A percentile compares a stretch with the other conserved stretches of the same genome.
These are phyloP conservation scores for Pichia phayaonensis DNA, from an alignment of 805 yeast genomes.

Conservation along the genomic window DNA sequence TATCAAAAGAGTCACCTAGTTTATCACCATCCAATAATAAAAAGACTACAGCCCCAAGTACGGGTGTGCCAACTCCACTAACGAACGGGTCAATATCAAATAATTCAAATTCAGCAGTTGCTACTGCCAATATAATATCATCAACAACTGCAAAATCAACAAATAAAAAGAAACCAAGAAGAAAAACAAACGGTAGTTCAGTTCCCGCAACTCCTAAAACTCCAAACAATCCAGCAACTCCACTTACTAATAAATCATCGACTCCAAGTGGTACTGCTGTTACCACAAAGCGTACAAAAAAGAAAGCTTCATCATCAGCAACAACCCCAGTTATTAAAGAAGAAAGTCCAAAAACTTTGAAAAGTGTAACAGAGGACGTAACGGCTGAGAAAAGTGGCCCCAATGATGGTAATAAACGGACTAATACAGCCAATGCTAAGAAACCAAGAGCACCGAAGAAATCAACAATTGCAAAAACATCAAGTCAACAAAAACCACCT, in stretches of 20 bases:
- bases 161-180: conserved; percentile 16
- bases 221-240: conserved; percentile 24
- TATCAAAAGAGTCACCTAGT: conserved; percentile 1
- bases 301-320: conserved; percentile 11
- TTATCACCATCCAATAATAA: conserved; percentile 5
- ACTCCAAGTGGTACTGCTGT: conserved; percentile 11
- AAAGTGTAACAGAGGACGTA: conserved; percentile 5
- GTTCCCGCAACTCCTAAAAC: conserved; percentile 30
- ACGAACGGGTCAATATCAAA: not conserved
- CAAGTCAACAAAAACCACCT: not conserved
- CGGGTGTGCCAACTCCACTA: conserved; percentile 6
- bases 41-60: conserved; percentile 10
- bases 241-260: conserved; percentile 17
- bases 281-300: not conserved
- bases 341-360: conserved; percentile 15
- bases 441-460: not conserved
- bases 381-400: not conserved
- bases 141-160: conserved; percentile 3
- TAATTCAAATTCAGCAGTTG: conserved; percentile 12
- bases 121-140: conserved; percentile 12
- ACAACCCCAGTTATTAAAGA: conserved; percentile 25
- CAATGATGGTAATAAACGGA: not conserved
- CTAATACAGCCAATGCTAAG: not conserved
- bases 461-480: too few species aligned
- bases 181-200: conserved; percentile 21